Base-by-base conservation (phyloP, 805 yeast genomes). In the Suhomyces xylopsoci region DNA sequence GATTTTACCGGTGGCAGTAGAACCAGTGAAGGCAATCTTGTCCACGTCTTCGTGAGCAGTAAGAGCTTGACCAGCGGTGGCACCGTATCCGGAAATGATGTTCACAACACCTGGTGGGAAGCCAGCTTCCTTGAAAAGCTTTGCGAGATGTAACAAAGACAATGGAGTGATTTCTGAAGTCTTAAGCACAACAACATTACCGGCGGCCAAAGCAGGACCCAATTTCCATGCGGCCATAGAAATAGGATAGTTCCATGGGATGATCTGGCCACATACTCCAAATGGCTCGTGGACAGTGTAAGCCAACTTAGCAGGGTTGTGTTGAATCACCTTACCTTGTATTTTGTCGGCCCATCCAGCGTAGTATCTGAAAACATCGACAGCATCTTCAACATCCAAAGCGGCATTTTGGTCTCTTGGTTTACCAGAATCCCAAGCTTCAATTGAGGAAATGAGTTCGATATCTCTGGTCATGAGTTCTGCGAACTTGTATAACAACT, bases 141-240 rank as follows among this genome's bases (percentile, higher is more conserved):
- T 71, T 38, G 87, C 90, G 54, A 87, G 75, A 59, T 78, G 74
- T 58, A 87, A 78, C 58, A 85, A 74, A 24, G 90, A 82, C 60
- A 88, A 76, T 10, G 94, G 94, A 6, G 93, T 87, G 58, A 84
- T 72, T 70, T 88, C 94, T 52, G 90, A 85, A 2, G 90, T 79
- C 69, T 88, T 88, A 66, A 88, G 78, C 45, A 88, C 82, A 45
- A 86, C 80, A 12, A 82, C 78, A 69, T 88, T 87, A 51, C 94
- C 94, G 50, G 89, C 85, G 42, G 92, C 90, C 57, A 88, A 71
- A 8, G 96, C 94, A 20, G 93, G 93, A 25, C 88, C 90, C 63
- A 88, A 74, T 68, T 88, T 87, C 94, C 94, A 88, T 22, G 88
- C 78, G 14, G 87, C 83, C 90, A 87, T 85, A 30, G 79, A 73